A percentile compares a stretch with the other conserved stretches of the same genome.
Conservation (phyloP, 352 stramenopile genomes). For the Plasmopara viticola region DNA sequence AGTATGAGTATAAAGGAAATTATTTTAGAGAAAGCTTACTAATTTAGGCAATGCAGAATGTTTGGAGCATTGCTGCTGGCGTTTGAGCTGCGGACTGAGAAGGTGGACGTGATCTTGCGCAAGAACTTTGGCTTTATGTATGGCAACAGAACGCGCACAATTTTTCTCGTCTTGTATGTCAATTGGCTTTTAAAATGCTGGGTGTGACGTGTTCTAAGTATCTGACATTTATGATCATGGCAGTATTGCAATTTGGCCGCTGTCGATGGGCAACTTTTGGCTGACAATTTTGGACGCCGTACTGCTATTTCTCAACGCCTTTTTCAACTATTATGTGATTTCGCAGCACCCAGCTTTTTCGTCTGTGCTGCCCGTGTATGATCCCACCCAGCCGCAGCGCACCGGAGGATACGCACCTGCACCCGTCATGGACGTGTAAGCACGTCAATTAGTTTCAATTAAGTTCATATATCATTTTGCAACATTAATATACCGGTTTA, state of each 20-base stretch:
- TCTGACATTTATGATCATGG: slow-evolving; percentile 30
- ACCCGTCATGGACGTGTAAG: slow-evolving; percentile 24
- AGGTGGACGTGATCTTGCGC: slow-evolving; percentile 71
- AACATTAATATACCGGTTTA: slow-evolving; percentile 4
- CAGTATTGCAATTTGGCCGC: slow-evolving; percentile 85
- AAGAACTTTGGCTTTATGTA: slow-evolving; percentile 89
- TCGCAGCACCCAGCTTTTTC: slow-evolving; percentile 68
- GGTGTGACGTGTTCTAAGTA: not conserved
- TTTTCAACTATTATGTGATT: slow-evolving; percentile 90
- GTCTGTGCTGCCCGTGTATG: slow-evolving; percentile 28
- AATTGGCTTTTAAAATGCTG: not conserved
- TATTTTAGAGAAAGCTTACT: not conserved
- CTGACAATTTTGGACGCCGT: slow-evolving; percentile 84
- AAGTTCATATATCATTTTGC: slow-evolving; percentile 1
- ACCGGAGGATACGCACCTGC: slow-evolving; percentile 15
- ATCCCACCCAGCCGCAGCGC: slow-evolving; percentile 17
- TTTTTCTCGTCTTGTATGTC: slow-evolving; percentile 84
- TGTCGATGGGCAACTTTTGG: slow-evolving; percentile 88
- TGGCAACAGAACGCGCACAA: slow-evolving; percentile 82
- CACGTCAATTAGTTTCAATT: not conserved
- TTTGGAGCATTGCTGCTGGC: slow-evolving; percentile 72
- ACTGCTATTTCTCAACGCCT: slow-evolving; percentile 83
- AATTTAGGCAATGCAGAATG: slow-evolving; percentile 30
- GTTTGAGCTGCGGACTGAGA: slow-evolving; percentile 82
- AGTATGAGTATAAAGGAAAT: not conserved